Percentiles rank a stretch among this genome's conserved stretches.
These are phyloP conservation scores for Panellus pusillus DNA, from an alignment of 768 basidiomycete species.

Conservation along the genomic window DNA sequence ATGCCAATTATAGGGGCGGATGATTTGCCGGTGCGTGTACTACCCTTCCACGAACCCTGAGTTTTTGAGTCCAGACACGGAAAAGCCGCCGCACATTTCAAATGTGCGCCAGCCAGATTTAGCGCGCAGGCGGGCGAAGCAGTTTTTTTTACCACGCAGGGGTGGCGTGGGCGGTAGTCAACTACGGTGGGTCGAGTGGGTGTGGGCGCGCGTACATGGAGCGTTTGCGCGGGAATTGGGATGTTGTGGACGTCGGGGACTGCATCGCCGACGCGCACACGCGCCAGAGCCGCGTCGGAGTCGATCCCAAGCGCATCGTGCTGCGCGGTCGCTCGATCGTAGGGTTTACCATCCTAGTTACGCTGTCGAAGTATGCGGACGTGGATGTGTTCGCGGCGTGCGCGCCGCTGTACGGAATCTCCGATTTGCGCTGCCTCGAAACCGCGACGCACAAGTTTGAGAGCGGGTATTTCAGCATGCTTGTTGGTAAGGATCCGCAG, in stretches of 20 bases:
- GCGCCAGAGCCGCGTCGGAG: constrained; percentile 38
- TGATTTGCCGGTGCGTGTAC: constrained; percentile 51
- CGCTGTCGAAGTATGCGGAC: constrained; percentile 40
- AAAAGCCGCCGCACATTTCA: constrained; percentile 69
- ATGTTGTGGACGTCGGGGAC: constrained; percentile 71
- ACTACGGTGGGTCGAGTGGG: constrained; percentile 74
- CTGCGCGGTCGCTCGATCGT: constrained; percentile 77
- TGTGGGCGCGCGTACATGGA: constrained; percentile 70
- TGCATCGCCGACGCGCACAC: constrained; percentile 54
- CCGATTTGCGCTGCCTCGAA: constrained; percentile 55
- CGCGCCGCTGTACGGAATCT: constrained; percentile 67
- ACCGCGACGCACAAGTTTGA: constrained; percentile 76
- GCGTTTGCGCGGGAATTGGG: constrained; percentile 68
- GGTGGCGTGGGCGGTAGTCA: constrained; percentile 81
- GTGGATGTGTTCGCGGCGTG: constrained; percentile 59
- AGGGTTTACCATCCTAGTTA: constrained; percentile 66
- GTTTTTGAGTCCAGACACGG: constrained; percentile 49
- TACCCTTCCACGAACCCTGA: constrained; percentile 67
- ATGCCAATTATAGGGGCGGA: constrained; percentile 36
- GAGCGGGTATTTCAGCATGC: constrained; percentile 54
- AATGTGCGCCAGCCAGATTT: constrained; percentile 57
- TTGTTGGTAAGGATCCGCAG: constrained; percentile 66
- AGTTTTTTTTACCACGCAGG: constrained; percentile 69
- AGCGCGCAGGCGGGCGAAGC: constrained; percentile 50
- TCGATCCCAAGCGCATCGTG: constrained; percentile 63